phyloP scores from a whole-genome alignment of 345 rosid species.

The Salix brachista region DNA sequence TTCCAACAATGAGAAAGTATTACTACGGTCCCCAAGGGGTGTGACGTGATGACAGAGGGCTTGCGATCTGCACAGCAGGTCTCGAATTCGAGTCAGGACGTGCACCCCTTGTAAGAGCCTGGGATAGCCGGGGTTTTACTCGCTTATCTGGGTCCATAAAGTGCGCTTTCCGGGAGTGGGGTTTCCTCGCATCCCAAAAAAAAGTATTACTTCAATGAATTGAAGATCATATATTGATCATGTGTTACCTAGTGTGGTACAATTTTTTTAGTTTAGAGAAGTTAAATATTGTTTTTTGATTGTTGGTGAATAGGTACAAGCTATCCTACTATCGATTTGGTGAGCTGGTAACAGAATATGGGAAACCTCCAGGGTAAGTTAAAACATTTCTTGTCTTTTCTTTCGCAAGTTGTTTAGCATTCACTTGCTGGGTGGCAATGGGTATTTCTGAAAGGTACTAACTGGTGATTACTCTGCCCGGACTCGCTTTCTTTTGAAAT shows the following conservation, averaged over 20 bases:
- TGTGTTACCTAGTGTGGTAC: neutral
- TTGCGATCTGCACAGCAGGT: too few species aligned
- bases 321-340: constrained; percentile 94
- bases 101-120: too few species aligned
- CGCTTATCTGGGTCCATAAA: too few species aligned
- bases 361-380: constrained; percentile 90
- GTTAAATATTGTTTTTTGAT: neutral
- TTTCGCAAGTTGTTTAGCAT: neutral
- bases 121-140: too few species aligned
- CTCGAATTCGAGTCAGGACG: too few species aligned
- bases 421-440: neutral
- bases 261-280: neutral
- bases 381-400: neutral
- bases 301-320: constrained; percentile 64
- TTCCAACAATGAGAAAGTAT: neutral
- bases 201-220: neutral
- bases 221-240: neutral
- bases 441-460: neutral
- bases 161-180: too few species aligned
- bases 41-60: too few species aligned
- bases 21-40: too few species aligned
- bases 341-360: constrained; percentile 86
- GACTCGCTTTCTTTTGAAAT: neutral
- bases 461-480: neutral
- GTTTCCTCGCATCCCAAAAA: too few species aligned